These are phyloP conservation scores for Phytophthora multivora DNA, from an alignment of 352 stramenopile species.

Conservation along the genomic window DNA sequence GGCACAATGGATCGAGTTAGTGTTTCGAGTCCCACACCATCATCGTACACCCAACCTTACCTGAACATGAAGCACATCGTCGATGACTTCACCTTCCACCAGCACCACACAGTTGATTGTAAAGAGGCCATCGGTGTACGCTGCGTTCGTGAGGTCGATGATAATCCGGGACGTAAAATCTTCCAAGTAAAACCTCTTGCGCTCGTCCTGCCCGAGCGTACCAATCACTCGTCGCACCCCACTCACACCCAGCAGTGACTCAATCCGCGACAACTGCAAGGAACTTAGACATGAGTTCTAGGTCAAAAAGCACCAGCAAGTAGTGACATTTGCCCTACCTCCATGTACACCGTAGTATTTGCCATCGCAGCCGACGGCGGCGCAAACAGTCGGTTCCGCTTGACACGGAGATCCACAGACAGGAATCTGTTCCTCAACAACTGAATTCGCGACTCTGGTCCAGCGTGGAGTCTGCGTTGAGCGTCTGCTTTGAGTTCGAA, in stretches of 20 bases:
- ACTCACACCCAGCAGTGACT: constrained; percentile 83
- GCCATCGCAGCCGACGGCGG: constrained; percentile 59
- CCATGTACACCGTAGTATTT: constrained; percentile 71
- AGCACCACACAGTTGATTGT: constrained; percentile 93
- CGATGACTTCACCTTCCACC: constrained; percentile 93
- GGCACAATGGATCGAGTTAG: not conserved
- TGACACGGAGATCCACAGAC: constrained; percentile 73
- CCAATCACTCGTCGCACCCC: constrained; percentile 82
- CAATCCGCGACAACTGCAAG: constrained; percentile 78
- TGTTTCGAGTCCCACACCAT: not conserved
- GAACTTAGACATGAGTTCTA: not conserved
- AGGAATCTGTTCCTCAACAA: constrained; percentile 75
- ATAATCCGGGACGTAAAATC: constrained; percentile 85
- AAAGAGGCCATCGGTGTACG: constrained; percentile 89
- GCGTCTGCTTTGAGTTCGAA: constrained; percentile 75
- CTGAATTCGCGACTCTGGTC: constrained; percentile 59
- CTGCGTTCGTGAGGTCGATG: constrained; percentile 71
- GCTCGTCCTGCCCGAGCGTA: constrained; percentile 87
- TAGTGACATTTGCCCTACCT: not conserved
- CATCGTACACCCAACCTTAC: constrained; percentile 33
- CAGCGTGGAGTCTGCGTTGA: constrained; percentile 61
- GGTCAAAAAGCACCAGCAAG: not conserved
- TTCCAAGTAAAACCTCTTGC: constrained; percentile 78
- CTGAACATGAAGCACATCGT: constrained; percentile 91
- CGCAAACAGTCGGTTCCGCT: constrained; percentile 85